A percentile compares a stretch with the other conserved stretches of the same genome.
Conservation (phyloP, 2,329 filamentous ascomycete genomes). For the Aureobasidium subglaciale region DNA sequence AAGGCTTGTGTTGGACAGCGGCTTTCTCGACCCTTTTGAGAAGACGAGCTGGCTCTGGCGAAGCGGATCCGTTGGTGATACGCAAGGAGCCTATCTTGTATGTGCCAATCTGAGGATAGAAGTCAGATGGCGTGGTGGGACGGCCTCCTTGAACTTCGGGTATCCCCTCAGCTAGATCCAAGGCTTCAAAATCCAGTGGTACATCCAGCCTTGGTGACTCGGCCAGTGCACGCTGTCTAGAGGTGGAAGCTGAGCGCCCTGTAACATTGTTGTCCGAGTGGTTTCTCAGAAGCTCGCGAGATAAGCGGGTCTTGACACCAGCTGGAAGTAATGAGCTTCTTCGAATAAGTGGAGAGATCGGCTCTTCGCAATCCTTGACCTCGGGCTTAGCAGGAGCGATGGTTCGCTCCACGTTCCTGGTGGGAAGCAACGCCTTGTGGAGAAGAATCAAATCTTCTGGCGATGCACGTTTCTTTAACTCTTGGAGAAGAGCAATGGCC, state of each 20-base stretch:
- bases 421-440: conserved; percentile 31
- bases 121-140: conserved; percentile 24
- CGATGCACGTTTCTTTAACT: conserved; percentile 42
- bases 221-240: not conserved
- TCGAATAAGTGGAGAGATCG: conserved; percentile 23
- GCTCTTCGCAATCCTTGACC: conserved; percentile 1
- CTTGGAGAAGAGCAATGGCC: conserved; percentile 39
- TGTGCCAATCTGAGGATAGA: conserved; percentile 35
- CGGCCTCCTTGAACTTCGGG: conserved; percentile 13
- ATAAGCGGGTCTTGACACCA: conserved; percentile 27
- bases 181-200: conserved; percentile 18
- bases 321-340: conserved; percentile 36
- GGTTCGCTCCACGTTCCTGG: conserved; percentile 22
- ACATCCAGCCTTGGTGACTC: conserved; percentile 4
- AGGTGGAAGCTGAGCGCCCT: not conserved
- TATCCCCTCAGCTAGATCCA: conserved; percentile 20
- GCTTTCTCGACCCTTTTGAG: conserved; percentile 1
- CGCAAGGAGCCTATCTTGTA: conserved; percentile 38
- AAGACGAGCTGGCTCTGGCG: conserved; percentile 35
- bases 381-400: conserved; percentile 8
- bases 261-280: conserved; percentile 6
- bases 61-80: conserved; percentile 42
- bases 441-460: conserved; percentile 42
- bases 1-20: not conserved
- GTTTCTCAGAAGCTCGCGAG: conserved; percentile 19